A percentile compares a stretch with the other conserved stretches of the same genome.
Conservation (phyloP, 257 asterid species). For the Solanum medicagineum region DNA sequence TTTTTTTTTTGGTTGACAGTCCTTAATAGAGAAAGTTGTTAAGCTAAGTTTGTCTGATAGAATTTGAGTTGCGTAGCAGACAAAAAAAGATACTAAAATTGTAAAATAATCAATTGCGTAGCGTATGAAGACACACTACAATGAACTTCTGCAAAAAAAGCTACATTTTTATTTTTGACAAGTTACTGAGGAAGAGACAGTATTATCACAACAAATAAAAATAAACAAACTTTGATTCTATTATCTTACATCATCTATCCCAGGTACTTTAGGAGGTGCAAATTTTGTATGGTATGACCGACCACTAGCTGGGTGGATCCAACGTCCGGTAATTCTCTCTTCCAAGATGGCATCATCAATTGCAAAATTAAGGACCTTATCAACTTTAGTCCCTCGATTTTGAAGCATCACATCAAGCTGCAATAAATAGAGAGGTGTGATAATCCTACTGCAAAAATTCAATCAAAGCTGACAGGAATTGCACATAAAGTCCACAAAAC, state of each 20-base stretch:
- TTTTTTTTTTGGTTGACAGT: neutral
- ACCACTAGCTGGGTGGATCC: constrained; percentile 98
- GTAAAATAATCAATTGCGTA: neutral
- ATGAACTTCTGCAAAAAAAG: neutral
- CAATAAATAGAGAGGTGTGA: neutral
- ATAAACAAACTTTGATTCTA: neutral
- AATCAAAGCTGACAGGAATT: neutral
- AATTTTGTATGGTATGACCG: constrained; percentile 81
- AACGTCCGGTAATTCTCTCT: constrained; percentile 96
- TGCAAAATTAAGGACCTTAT: constrained; percentile 91
- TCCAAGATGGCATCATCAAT: constrained; percentile 92
- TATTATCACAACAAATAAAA: neutral
- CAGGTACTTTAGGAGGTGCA: constrained; percentile 85
- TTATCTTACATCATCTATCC: constrained; percentile 74
- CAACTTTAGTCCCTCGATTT: constrained; percentile 74
- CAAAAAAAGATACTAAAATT: neutral
- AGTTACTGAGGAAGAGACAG: neutral
- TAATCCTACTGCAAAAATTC: neutral
- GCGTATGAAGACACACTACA: neutral
- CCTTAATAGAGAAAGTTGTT: neutral
- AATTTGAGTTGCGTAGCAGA: neutral
- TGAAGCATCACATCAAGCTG: constrained; percentile 99
- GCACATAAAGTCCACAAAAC: neutral
- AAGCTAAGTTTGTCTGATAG: neutral
- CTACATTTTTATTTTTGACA: neutral